phyloP scores from a whole-genome alignment of 352 stramenopile species.

The Hyaloperonospora brassicae region DNA sequence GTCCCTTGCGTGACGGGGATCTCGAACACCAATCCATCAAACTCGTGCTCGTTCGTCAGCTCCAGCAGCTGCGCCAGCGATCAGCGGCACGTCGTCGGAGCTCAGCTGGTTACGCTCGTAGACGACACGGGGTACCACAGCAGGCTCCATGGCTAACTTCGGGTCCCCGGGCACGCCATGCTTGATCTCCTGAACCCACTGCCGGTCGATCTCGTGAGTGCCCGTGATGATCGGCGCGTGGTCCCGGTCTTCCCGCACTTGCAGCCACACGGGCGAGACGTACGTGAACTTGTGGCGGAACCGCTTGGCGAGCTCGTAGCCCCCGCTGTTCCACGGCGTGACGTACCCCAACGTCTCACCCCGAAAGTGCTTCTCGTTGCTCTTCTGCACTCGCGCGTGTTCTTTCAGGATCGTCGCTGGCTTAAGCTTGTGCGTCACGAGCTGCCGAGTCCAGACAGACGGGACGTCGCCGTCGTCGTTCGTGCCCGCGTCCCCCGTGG shows the following conservation, averaged over 20 bases:
- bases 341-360: constrained; percentile 69
- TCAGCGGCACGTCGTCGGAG: constrained; percentile 42
- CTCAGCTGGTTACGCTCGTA: constrained; percentile 66
- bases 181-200: constrained; percentile 51
- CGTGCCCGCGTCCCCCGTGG: background rate
- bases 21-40: constrained; percentile 76
- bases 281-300: constrained; percentile 76
- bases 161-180: constrained; percentile 11
- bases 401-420: constrained; percentile 41
- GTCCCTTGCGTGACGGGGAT: constrained; percentile 56
- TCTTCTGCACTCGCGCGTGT: constrained; percentile 20
- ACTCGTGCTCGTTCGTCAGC: constrained; percentile 31
- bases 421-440: constrained; percentile 45
- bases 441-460: constrained; percentile 38
- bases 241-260: constrained; percentile 48
- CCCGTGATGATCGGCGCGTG: constrained; percentile 55
- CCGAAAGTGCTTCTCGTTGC: constrained; percentile 30
- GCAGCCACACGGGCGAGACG: constrained; percentile 76
- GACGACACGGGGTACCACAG: constrained; percentile 67
- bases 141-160: constrained; percentile 18
- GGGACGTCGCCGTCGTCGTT: constrained; percentile 8
- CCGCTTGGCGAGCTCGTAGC: constrained; percentile 62
- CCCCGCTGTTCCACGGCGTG: constrained; percentile 71
- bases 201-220: constrained; percentile 54
- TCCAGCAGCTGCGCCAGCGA: constrained; percentile 45